Evolutionary conservation across 495 filamentous ascomycete genomes (phyloP), one percentile per base, ranked within the genome.

Genomic region (Chaetomium fimeti): DNA sequence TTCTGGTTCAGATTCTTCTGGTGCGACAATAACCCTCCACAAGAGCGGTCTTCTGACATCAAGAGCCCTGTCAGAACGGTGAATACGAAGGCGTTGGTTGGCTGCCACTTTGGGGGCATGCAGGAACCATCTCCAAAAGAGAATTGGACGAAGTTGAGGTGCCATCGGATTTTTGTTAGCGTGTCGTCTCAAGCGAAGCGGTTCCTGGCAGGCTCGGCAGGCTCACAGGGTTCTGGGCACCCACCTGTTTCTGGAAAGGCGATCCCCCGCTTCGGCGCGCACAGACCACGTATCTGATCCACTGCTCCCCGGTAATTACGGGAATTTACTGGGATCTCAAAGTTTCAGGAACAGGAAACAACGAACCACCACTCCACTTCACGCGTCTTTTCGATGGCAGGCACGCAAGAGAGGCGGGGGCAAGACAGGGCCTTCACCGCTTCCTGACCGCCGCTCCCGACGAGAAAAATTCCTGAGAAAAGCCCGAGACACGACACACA

Each of bases 341-440:
- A 43, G 59, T 62, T 66, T 66, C 64, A 66, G 64, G 64, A 66
- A 66, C 64, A 47, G 29, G 38, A 59, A 59, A 59, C 57, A 29
- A 43, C 52, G 24, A 22, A 29, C 52, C 52, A 54, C 25, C 29
- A 42, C 63, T 32, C 57, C 57, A 60, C 54, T 32, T 29, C 18
- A 49, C 45, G 15, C 45, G 11, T 5, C 12, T 49, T 18, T 49
- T 20, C n/a, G n/a, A n/a, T n/a, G n/a, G 45, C 8, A 18, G n/a
- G 45, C 12, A 9, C 29, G 32, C 32, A 36, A n/a, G n/a, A n/a
- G n/a, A n/a, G 42, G 42, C 7, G 42, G 4, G 42, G 42, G 42
- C 42, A 13, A 45, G 12, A 45, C 42, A 45, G 9, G 45, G 45
- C 45, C 38, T 25, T 49, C 38, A 56, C 53, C 61, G 61, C 61